Evolutionary conservation across 2,329 filamentous ascomycete species (phyloP).

Genomic region (Pyrenochaeta sp.): DNA sequence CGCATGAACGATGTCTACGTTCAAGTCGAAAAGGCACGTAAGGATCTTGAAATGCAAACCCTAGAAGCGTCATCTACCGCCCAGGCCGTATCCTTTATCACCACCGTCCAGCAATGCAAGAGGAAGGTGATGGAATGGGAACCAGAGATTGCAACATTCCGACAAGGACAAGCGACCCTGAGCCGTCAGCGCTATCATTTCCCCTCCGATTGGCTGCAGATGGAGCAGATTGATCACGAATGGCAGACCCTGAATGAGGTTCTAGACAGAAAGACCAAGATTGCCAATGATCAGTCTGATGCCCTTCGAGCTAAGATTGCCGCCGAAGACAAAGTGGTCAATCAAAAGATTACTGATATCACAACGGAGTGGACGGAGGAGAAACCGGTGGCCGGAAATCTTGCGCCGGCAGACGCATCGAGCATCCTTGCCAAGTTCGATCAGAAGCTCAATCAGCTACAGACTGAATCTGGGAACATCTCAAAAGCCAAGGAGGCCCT

Average conservation of each 20-base stretch:
- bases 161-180: constrained; percentile 92
- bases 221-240: constrained; percentile 95
- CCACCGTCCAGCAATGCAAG: constrained; percentile 95
- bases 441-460: constrained; percentile 80
- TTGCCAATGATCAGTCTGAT: constrained; percentile 96
- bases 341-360: constrained; percentile 85
- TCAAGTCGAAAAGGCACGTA: constrained; percentile 88
- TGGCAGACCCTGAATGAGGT: constrained; percentile 95
- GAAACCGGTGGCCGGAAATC: constrained; percentile 94
- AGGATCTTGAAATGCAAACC: constrained; percentile 89
- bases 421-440: constrained; percentile 85
- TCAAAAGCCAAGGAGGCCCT: constrained; percentile 96
- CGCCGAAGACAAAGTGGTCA: constrained; percentile 91
- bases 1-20: constrained; percentile 92
- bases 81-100: constrained; percentile 98
- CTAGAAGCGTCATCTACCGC: constrained; percentile 95
- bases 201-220: constrained; percentile 90
- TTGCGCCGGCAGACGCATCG: constrained; percentile 88
- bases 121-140: constrained; percentile 93
- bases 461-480: constrained; percentile 91
- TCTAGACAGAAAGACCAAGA: constrained; percentile 88
- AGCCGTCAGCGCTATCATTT: constrained; percentile 93
- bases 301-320: constrained; percentile 92
- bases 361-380: constrained; percentile 92
- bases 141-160: constrained; percentile 94